Evolutionary conservation across 2,329 filamentous ascomycete species (phyloP).

Genomic region (Fusarium pseudograminearum): DNA sequence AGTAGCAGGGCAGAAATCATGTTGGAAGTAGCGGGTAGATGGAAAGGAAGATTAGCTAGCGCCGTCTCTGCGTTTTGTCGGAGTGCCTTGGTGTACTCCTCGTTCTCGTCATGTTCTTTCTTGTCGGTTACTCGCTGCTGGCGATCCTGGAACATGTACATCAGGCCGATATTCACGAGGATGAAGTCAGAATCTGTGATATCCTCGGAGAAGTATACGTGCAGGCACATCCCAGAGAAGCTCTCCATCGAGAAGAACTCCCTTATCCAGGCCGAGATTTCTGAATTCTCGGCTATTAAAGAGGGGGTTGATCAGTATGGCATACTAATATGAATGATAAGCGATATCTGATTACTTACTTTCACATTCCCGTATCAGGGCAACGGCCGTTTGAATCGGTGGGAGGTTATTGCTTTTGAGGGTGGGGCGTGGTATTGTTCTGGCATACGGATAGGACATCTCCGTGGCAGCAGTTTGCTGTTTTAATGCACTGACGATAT

Average conservation of each 20-base stretch:
- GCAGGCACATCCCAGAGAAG: slow-evolving; percentile 51
- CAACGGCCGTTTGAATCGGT: slow-evolving; percentile 43
- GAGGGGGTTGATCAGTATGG: slow-evolving; percentile 1
- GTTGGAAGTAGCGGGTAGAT: slow-evolving; percentile 49
- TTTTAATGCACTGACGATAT: slow-evolving; percentile 45
- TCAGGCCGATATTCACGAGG: slow-evolving; percentile 51
- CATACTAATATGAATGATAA: background rate
- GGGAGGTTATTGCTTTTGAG: slow-evolving; percentile 39
- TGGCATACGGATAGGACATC: slow-evolving; percentile 44
- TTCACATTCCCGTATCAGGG: slow-evolving; percentile 38
- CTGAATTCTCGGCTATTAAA: slow-evolving; percentile 37
- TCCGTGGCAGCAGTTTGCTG: slow-evolving; percentile 43
- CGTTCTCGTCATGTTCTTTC: slow-evolving; percentile 44
- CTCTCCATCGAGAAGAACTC: slow-evolving; percentile 48
- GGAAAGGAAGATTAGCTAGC: slow-evolving; percentile 49
- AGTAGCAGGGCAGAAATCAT: slow-evolving; percentile 46
- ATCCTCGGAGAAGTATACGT: slow-evolving; percentile 51
- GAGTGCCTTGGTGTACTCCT: slow-evolving; percentile 43
- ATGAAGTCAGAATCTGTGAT: slow-evolving; percentile 51
- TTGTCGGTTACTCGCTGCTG: slow-evolving; percentile 15
- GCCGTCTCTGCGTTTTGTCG: slow-evolving; percentile 51
- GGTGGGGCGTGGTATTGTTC: slow-evolving; percentile 33
- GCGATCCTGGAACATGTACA: slow-evolving; percentile 49
- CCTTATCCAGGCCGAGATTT: slow-evolving; percentile 46
- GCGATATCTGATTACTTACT: slow-evolving; percentile 19